Base-by-base conservation (phyloP, 352 stramenopile genomes). In the Thraustochytrium sp. region DNA sequence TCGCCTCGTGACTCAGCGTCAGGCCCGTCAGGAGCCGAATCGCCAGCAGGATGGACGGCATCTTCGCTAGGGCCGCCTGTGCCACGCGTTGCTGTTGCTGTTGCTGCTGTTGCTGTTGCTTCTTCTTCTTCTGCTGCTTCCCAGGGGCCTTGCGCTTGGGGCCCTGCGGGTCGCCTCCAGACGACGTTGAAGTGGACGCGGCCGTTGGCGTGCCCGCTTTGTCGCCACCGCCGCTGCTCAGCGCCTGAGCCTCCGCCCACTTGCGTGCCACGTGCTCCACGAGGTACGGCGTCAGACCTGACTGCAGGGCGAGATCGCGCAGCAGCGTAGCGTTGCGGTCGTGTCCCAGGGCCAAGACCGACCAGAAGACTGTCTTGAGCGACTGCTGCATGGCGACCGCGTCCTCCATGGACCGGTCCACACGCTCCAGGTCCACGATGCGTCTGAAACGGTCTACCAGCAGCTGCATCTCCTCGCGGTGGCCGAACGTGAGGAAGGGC, bases 401-500 rank as follows among this genome's bases (percentile, higher is more conserved):
- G 31, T 53, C 49, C 4, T 53, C 18, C 29, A 26, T 26, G 4
- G 37, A 54, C n/a, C 53, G 23, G 23, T 51, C 36, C 26, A 51
- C 40, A 21, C 40, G 62, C 8, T 54, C 37, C 18, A 55, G 34
- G 68, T 80, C 68, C n/a, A 44, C 18, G 36, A 80, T 11, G 4
- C 68, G 68, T 34, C 40, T 48, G 53, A 80, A 80, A 29, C 68
- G 68, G 18, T 64, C 53, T n/a, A 80, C 13, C 13, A 80, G 49
- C 26, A 63, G 9, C 9, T 31, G 48, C 53, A 64, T 64, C 38
- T 80, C 48, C 31, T 63, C 46, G 34, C 40, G 31, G 4, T 42
- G 68, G 13, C 68, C 68, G 38, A 63, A 80, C 5, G 68, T 80
- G 18, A 80, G 42, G 34, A 80, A 80, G 42, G 68, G 68, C 18